Evolutionary conservation across 1,284 basidiomycete species (phyloP), one percentile per base, ranked within the genome.

Genomic region (Rhizoctonia solani): DNA sequence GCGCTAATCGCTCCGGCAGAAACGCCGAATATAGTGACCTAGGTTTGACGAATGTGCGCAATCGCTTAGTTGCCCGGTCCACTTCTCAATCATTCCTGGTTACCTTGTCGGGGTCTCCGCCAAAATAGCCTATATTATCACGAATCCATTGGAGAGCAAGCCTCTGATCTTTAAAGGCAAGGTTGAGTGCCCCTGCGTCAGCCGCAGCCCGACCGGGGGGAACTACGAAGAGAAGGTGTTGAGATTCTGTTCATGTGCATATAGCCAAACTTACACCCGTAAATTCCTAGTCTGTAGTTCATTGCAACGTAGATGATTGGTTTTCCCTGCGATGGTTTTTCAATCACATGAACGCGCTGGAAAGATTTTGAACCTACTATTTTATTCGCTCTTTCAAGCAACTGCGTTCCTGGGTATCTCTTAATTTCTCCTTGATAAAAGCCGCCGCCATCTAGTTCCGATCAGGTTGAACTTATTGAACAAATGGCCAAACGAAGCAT

Each of bases 101-200:
- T 1, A 76, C 77, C 70, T 78, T 77, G 39, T 69, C 61, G 8
- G 73, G 71, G 70, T 82, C 77, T 21, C 82, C 82, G 1, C 82
- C 81, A 63, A 82, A 82, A 1, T 73, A 72, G 39, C 72, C 71
- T 56, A 82, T 80, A 69, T 82, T 77, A 66, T 76, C 55, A 34
- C 79, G 77, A 0, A 83, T 77, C 81, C 81, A 84, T 68, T 80
- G 71, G 5, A 84, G 73, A 0, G 77, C 79, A 19, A 78, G 73
- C 2, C 76, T 73, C 66, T 82, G 78, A 70, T 83, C 81, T 49
- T 71, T 69, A 19, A 79, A 61, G 21, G 77, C 78, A 21, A 76
- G 71, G 59, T 79, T 79, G 30, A 72, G 74, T 1, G 75, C 75
- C 1, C 71, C 69, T 47, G 74, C 73, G 34, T 72, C 72, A 0